Evolutionary conservation across 2,329 filamentous ascomycete genomes (phyloP).

Genomic region (Epichloe hybrida): DNA sequence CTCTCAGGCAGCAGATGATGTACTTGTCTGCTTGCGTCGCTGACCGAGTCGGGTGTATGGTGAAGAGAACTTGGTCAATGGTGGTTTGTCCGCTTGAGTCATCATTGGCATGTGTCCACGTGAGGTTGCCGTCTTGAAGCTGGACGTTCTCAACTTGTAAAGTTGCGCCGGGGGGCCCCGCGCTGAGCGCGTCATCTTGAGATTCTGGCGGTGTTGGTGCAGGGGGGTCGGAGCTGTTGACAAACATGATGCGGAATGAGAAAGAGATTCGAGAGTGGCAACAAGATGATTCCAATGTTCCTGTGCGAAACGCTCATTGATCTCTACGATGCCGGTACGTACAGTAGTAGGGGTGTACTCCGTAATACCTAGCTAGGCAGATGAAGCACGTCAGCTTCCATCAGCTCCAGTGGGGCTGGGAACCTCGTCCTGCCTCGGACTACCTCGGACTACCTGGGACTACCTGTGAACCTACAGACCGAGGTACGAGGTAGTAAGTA

Average conservation of each 20-base stretch:
- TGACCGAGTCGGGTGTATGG: conserved; percentile 6
- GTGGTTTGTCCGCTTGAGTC: conserved; percentile 7
- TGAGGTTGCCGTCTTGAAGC: conserved; percentile 13
- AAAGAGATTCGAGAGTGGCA: too few relatives aligned
- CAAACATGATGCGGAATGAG: too few relatives aligned
- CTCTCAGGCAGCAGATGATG: conserved; percentile 26
- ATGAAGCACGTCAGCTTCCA: not conserved
- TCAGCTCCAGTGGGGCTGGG: not conserved
- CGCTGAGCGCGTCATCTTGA: conserved; percentile 1
- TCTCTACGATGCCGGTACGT: too few relatives aligned
- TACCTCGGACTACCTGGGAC: too few relatives aligned
- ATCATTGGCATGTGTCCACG: conserved; percentile 13
- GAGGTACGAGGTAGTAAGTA: too few relatives aligned
- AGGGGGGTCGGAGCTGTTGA: not conserved
- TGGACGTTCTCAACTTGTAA: conserved; percentile 10
- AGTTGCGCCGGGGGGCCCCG: not conserved
- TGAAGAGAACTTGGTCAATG: conserved; percentile 17
- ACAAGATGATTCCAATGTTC: too few relatives aligned
- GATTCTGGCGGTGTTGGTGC: not conserved
- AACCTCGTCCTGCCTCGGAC: not conserved
- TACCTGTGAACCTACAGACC: too few relatives aligned
- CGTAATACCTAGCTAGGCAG: too few relatives aligned
- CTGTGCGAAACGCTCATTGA: too few relatives aligned
- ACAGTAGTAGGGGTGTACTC: too few relatives aligned
- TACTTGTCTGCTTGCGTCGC: not conserved